These are phyloP conservation scores for Kockovaella imperatae DNA, from an alignment of 768 basidiomycete genomes.

Conservation along the genomic window DNA sequence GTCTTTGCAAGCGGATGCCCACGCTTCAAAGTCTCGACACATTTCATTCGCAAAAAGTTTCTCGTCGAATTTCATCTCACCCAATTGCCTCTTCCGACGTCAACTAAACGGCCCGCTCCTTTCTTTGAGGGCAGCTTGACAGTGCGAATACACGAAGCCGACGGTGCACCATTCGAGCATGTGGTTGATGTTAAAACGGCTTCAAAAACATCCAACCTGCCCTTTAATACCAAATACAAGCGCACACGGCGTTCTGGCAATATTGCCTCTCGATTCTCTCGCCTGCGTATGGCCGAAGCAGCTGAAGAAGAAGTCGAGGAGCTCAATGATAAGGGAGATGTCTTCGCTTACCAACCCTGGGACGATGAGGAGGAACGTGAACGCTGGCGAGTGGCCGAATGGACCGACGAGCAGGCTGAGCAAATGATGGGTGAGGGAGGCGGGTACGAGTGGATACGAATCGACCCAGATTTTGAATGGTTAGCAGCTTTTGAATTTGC, in stretches of 20 bases:
- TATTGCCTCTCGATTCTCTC: constrained; percentile 28
- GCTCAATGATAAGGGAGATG: constrained; percentile 42
- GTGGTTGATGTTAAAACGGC: constrained; percentile 79
- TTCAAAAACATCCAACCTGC: constrained; percentile 93
- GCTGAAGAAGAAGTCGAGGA: constrained; percentile 23
- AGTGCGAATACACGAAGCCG: constrained; percentile 95
- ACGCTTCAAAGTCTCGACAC: constrained; percentile 75
- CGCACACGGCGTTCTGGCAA: constrained; percentile 32
- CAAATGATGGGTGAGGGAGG: constrained; percentile 81
- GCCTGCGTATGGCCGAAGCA: constrained; percentile 34
- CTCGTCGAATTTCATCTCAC: constrained; percentile 91
- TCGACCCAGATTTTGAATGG: constrained; percentile 99
- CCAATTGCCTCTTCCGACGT: constrained; percentile 66
- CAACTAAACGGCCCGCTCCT: constrained; percentile 56
- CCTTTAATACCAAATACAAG: constrained; percentile 61
- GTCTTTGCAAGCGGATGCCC: constrained; percentile 97
- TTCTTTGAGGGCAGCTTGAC: constrained; percentile 99
- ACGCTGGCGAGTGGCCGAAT: constrained; percentile 90
- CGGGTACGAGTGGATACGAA: constrained; percentile 91
- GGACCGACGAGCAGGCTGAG: constrained; percentile 94
- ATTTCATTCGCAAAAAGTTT: constrained; percentile 96
- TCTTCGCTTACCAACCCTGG: constrained; percentile 89
- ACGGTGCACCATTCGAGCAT: constrained; percentile 98
- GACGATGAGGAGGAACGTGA: constrained; percentile 61
- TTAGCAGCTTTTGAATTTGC: constrained; percentile 70